Evolutionary conservation across 352 stramenopile species (phyloP).

Genomic region (Phytophthora pisi): DNA sequence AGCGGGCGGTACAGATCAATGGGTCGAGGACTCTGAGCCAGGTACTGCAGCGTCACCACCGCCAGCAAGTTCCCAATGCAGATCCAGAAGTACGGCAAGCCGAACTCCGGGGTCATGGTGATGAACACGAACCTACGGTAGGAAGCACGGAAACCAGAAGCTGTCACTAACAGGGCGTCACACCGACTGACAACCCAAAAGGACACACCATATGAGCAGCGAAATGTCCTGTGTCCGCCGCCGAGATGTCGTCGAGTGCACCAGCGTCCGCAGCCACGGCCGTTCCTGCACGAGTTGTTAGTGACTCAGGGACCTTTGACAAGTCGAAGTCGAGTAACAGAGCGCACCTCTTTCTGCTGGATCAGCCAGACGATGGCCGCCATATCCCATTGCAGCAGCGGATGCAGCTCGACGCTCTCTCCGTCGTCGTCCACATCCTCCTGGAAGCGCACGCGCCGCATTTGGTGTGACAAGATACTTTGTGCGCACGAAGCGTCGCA

Average conservation of each 20-base stretch:
- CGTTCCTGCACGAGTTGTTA: constrained; percentile 12
- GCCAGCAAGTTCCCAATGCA: constrained; percentile 59
- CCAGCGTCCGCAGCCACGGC: constrained; percentile 42
- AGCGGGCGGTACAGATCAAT: constrained; percentile 58
- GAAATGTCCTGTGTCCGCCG: constrained; percentile 67
- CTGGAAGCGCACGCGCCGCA: constrained; percentile 37
- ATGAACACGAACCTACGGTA: constrained; percentile 68
- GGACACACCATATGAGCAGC: constrained; percentile 59
- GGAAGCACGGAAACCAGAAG: not conserved
- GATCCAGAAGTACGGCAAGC: constrained; percentile 75
- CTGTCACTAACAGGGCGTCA: constrained; percentile 8
- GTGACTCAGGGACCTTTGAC: not conserved
- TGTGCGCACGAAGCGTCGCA: constrained; percentile 28
- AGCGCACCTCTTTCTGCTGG: constrained; percentile 43
- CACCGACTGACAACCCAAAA: not conserved
- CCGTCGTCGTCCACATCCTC: constrained; percentile 24
- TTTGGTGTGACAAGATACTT: constrained; percentile 31
- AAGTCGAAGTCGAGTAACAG: not conserved
- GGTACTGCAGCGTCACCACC: constrained; percentile 56
- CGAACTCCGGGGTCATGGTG: constrained; percentile 54
- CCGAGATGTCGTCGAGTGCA: constrained; percentile 62
- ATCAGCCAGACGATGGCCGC: constrained; percentile 43
- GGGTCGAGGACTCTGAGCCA: constrained; percentile 46
- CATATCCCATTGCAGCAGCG: constrained; percentile 67
- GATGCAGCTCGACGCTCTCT: constrained; percentile 38